These are phyloP conservation scores for Picocystis salinarum DNA, from an alignment of 139 green algal genomes.

Conservation along the genomic window DNA sequence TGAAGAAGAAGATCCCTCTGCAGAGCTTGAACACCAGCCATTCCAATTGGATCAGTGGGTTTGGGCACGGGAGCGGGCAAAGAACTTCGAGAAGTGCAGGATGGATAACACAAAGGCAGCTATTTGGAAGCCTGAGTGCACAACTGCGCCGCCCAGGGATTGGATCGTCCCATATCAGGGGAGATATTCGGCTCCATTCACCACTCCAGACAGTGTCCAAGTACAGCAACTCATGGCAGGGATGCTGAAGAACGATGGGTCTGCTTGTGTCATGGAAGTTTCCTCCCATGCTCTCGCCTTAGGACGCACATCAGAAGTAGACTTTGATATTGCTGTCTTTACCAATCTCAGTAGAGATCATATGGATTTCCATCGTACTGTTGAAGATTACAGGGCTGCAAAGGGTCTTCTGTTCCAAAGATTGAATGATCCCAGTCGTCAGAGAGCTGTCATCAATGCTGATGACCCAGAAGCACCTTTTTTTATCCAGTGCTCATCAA, in stretches of 20 bases:
- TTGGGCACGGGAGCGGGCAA: too few relatives aligned
- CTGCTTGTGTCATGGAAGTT: slow-evolving; percentile 45
- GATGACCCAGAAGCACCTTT: slow-evolving; percentile 36
- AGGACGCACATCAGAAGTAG: slow-evolving; percentile 16
- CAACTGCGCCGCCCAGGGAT: slow-evolving; percentile 46
- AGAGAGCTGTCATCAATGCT: slow-evolving; percentile 77
- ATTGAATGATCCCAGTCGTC: slow-evolving; percentile 30
- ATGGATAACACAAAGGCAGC: too few relatives aligned
- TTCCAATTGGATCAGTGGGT: not conserved
- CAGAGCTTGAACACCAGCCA: not conserved
- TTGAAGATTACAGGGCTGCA: slow-evolving; percentile 19
- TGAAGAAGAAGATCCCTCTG: not conserved
- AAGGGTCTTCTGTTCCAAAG: slow-evolving; percentile 25
- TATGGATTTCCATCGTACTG: slow-evolving; percentile 10
- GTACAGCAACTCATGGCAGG: slow-evolving; percentile 40
- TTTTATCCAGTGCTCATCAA: slow-evolving; percentile 23
- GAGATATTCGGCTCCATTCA: slow-evolving; percentile 32
- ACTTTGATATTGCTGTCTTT: slow-evolving; percentile 56
- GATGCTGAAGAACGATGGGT: slow-evolving; percentile 51
- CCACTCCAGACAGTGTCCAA: slow-evolving; percentile 34
- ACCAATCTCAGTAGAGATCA: slow-evolving; percentile 45
- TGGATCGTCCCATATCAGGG: slow-evolving; percentile 48
- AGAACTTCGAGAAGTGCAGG: too few relatives aligned
- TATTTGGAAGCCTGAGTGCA: too few relatives aligned
- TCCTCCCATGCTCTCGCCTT: slow-evolving; percentile 17